Evolutionary conservation across 106 monocot species (phyloP), one percentile per base, ranked within the genome.

Genomic region (Apostasia ramifera): DNA sequence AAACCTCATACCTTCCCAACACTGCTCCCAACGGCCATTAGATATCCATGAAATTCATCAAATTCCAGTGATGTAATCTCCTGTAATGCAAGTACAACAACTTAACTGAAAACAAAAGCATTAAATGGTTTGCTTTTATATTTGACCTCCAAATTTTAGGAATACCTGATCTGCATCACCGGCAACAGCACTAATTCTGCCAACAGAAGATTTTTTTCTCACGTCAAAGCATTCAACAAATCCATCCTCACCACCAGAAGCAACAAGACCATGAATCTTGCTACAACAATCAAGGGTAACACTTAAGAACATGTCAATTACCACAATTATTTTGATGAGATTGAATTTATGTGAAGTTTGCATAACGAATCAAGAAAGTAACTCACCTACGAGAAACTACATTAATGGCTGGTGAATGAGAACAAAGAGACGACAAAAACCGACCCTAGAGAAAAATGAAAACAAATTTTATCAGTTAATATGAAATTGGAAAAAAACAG

Each of bases 241-340:
- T 54, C 97, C 97, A 81, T 98, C 97, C 58, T 98, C 92, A 77
- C 97, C 97, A 78, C 97, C 97, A 84, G 81, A 85, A 73, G 89
- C 97, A 84, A 98, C 70, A 73, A 98, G 89, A 46, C 97, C 97
- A 87, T 98, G 97, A 62, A 92, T 59, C 5, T 39, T 53, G 62
- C 95, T 97, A n/a, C 44, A 63, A 13, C 0, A 65, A 48, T 37
- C 5, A 65, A 65, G 48, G 59, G 44, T 62, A 15, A 55, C 59
- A 41, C 49, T 26, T 48, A 11, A 63, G 12, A 40, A 39, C 37
- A 40, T 2, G 50, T 8, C 8, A 37, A 46, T 38, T 6, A 40
- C 1, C 26, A 45, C 44, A 39, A 63, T 11, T 26, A 65, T 45
- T 3, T 42, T 53, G n/a, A 39, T 26, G 26, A 26, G 26, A 26